Conservation (phyloP, 192 early-diverging fungal genomes). For the Coemansia sp. region DNA sequence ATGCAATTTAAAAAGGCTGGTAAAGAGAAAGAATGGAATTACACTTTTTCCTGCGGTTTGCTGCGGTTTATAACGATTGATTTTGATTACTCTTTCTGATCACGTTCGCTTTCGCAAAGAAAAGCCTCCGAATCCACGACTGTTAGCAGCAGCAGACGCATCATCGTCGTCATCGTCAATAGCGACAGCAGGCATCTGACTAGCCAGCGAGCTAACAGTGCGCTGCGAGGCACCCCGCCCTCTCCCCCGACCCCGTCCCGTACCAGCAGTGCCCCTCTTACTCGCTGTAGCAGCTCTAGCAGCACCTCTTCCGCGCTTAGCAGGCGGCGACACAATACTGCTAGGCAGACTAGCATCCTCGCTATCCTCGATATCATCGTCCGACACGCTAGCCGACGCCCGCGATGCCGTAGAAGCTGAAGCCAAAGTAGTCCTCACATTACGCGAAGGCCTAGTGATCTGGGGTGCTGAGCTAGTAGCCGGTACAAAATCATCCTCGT, state of each 20-base stretch:
- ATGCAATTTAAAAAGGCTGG: neutral
- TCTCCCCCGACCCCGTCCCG: neutral
- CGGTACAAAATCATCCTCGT: neutral
- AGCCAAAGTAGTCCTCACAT: slow-evolving; percentile 33
- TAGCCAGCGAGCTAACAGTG: neutral
- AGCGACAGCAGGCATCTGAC: neutral
- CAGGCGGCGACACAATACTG: neutral
- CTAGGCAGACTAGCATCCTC: slow-evolving; percentile 9
- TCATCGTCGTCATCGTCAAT: slow-evolving; percentile 9
- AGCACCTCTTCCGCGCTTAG: neutral
- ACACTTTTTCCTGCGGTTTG: neutral
- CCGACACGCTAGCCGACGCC: neutral
- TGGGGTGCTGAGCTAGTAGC: neutral
- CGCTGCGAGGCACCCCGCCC: neutral
- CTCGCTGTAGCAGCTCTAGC: neutral
- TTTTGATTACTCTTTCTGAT: neutral
- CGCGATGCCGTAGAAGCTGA: neutral
- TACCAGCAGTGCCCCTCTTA: no score
- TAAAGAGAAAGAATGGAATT: neutral
- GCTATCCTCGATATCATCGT: slow-evolving; percentile 20
- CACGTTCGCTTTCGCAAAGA: slow-evolving; percentile 22
- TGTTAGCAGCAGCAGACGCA: neutral
- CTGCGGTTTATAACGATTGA: neutral
- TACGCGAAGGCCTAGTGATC: slow-evolving; percentile 41
- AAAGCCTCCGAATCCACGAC: slow-evolving; percentile 30